Percentiles rank a stretch among this genome's conserved stretches.
phyloP scores from a whole-genome alignment of 805 yeast genomes.

The Cyberlindnera maritima region DNA sequence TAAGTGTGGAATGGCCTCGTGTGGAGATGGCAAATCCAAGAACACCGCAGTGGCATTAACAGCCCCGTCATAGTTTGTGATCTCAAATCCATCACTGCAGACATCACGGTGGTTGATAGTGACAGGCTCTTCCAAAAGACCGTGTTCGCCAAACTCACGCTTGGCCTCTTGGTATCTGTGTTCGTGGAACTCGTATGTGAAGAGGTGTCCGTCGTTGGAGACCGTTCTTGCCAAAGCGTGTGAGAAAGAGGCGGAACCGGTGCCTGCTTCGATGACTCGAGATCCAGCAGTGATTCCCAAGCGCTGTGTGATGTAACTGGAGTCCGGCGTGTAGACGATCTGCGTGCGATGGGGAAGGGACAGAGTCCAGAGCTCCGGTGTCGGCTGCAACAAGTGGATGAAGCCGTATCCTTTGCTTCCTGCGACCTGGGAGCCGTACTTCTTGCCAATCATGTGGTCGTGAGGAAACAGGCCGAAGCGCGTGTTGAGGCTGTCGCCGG shows the following conservation, averaged over 20 bases:
- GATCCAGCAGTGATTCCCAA: constrained; percentile 71
- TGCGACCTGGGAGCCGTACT: constrained; percentile 83
- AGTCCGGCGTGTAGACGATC: constrained; percentile 94
- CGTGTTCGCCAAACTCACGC: constrained; percentile 73
- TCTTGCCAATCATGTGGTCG: constrained; percentile 71
- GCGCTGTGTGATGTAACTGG: constrained; percentile 85
- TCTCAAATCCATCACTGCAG: constrained; percentile 78
- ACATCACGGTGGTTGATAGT: constrained; percentile 87
- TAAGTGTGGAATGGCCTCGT: constrained; percentile 88
- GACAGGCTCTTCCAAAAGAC: constrained; percentile 48
- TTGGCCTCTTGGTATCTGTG: constrained; percentile 78
- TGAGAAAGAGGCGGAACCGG: constrained; percentile 95
- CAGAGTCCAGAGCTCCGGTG: constrained; percentile 95
- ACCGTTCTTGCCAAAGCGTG: constrained; percentile 88
- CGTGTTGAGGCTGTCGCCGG: constrained; percentile 69
- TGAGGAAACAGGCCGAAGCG: constrained; percentile 91
- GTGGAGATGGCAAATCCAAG: constrained; percentile 93
- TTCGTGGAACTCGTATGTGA: constrained; percentile 89
- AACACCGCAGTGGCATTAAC: constrained; percentile 75
- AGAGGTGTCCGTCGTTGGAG: constrained; percentile 52
- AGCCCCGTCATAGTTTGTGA: constrained; percentile 35
- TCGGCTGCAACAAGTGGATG: constrained; percentile 83
- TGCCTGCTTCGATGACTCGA: constrained; percentile 92
- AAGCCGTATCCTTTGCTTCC: constrained; percentile 77
- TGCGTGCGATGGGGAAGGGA: constrained; percentile 97